Percentiles rank a stretch among this genome's conserved stretches.
Conservation (phyloP, 495 filamentous ascomycete genomes). For the Penicillium lividum region DNA sequence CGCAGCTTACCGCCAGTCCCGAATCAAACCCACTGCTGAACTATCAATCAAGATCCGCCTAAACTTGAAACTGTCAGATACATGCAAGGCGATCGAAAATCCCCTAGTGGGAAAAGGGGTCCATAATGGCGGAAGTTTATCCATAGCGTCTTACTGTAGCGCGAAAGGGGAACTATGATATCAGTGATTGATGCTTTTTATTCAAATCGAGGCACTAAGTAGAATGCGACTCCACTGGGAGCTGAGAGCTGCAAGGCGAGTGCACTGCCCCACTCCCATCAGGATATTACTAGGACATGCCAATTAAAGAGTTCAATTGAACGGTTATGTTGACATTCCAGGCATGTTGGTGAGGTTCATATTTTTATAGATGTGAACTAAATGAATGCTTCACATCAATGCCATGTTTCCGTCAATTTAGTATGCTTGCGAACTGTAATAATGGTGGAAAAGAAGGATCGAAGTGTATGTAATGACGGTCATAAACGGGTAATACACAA, state of each 20-base stretch:
- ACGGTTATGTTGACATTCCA: slow-evolving; percentile 9
- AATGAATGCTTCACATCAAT: no score
- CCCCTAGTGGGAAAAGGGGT: slow-evolving; percentile 9
- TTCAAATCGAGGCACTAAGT: not conserved
- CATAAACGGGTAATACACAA: slow-evolving; percentile 24
- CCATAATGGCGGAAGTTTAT: slow-evolving; percentile 15
- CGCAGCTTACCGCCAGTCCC: not conserved
- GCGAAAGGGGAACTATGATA: slow-evolving; percentile 12
- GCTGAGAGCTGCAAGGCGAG: slow-evolving; percentile 29
- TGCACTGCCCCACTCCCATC: slow-evolving; percentile 33
- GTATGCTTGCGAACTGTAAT: no score
- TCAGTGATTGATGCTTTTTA: slow-evolving; percentile 9
- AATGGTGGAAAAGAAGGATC: not conserved
- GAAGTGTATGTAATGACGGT: slow-evolving; percentile 13
- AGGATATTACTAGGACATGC: slow-evolving; percentile 14
- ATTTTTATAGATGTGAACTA: not conserved
- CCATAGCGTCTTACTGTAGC: not conserved
- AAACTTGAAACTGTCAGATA: slow-evolving; percentile 13
- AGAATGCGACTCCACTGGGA: slow-evolving; percentile 23
- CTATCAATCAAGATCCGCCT: slow-evolving; percentile 1
- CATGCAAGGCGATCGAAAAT: slow-evolving; percentile 18
- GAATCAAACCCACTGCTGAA: not conserved
- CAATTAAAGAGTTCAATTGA: slow-evolving; percentile 13
- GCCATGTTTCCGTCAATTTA: no score
- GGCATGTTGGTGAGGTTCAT: not conserved